Evolutionary conservation across 495 filamentous ascomycete genomes (phyloP).

Genomic region (Penicillium arizonense): DNA sequence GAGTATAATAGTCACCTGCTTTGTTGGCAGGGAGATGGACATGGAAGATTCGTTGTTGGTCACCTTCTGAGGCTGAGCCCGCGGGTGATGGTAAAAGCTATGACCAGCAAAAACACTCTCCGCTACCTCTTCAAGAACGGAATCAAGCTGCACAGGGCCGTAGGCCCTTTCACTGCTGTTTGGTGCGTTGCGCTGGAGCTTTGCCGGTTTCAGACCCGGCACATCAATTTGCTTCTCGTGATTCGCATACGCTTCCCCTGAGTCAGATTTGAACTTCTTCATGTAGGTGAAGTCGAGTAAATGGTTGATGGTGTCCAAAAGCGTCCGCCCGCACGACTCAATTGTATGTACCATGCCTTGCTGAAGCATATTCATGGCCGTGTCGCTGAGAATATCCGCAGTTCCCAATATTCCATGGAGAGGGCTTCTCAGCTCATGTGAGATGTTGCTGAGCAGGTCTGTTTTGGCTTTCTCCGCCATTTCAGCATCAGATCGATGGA

Average conservation of each 20-base stretch:
- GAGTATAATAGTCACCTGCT: slow-evolving; percentile 49
- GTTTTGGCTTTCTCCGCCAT: slow-evolving; percentile 55
- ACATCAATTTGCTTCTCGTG: background rate
- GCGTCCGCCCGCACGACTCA: slow-evolving; percentile 61
- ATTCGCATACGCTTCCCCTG: background rate
- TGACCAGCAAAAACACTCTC: slow-evolving; percentile 58
- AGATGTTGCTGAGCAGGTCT: slow-evolving; percentile 66
- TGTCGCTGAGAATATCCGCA: slow-evolving; percentile 60
- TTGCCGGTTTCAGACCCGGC: too few relatives aligned
- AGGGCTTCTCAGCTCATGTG: slow-evolving; percentile 67
- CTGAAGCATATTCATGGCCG: slow-evolving; percentile 53
- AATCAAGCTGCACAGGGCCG: slow-evolving; percentile 37
- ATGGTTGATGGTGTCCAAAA: slow-evolving; percentile 70
- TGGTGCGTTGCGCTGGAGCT: background rate
- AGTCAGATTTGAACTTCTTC: slow-evolving; percentile 10
- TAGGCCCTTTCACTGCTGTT: background rate
- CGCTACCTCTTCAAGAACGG: slow-evolving; percentile 56
- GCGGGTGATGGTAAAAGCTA: slow-evolving; percentile 26
- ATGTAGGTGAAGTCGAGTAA: slow-evolving; percentile 53
- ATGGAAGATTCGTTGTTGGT: background rate
- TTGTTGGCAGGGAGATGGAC: background rate
- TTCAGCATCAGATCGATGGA: slow-evolving; percentile 50
- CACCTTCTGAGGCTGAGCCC: slow-evolving; percentile 12
- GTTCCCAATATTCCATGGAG: slow-evolving; percentile 65
- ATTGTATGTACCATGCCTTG: slow-evolving; percentile 61